Evolutionary conservation across 1,284 basidiomycete species (phyloP), one percentile per base, ranked within the genome.

Genomic region (Pseudozyma hubeiensis): DNA sequence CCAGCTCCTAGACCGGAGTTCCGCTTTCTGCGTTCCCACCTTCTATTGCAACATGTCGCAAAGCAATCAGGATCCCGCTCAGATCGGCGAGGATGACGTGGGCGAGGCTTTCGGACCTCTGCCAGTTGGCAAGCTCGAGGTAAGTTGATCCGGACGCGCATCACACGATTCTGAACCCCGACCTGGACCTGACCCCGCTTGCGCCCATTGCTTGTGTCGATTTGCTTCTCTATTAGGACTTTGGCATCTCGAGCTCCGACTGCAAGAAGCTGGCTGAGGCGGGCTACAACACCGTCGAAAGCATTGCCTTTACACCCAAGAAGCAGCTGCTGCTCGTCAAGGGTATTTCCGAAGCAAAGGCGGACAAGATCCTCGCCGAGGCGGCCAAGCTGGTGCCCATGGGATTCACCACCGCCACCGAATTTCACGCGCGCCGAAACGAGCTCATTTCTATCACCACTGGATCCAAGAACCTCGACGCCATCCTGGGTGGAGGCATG

Each of bases 381-480:
- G 97, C 95, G 2, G 91, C 92, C 82, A 98, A 97, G 87, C 92
- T 98, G 76, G 91, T 99, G 14, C 96, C 96, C 3, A 90, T 99
- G 78, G 97, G 97, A 7, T 99, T 99, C 85, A 95, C 96, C 68
- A 99, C 96, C 50, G 97, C 97, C 8, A 97, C 96, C 24, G 97
- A 98, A 84, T 93, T 79, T 56, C 97, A 99, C 84, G 92, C 93
- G 31, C 90, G 94, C 56, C 89, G 97, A 53, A 92, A 93, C n/a
- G 97, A 99, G 84, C 88, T 99, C 46, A 93, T 99, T 16, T 93
- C 93, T 84, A 97, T 99, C 76, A 96, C 94, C 1, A 99, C 97
- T 0, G 97, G 97, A 8, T 95, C 93, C 1, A 95, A 94, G 80
- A 94, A 97, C 72, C 88, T 99, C 31, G 96, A 99, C 86, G 93